These are phyloP conservation scores for Xylariaceae sp. DNA, from an alignment of 2,329 filamentous ascomycete genomes.

Conservation along the genomic window DNA sequence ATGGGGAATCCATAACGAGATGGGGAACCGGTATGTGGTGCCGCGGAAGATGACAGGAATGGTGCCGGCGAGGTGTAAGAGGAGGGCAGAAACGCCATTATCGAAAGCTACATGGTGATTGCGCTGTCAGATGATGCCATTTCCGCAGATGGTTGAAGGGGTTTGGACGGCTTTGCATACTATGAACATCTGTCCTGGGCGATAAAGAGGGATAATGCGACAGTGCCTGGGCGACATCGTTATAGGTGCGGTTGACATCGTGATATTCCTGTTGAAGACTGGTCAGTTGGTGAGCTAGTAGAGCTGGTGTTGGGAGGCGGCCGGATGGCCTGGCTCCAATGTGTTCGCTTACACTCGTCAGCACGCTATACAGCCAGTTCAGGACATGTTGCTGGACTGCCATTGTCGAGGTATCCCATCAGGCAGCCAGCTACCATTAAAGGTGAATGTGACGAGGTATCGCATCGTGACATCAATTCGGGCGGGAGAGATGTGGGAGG, in stretches of 20 bases:
- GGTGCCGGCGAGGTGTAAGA: conserved; percentile 82
- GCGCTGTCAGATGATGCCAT: neutral
- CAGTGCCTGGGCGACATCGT: conserved; percentile 80
- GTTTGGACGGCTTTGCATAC: too few species aligned
- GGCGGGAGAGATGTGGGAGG: neutral
- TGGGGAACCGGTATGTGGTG: conserved; percentile 82
- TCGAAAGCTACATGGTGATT: conserved; percentile 64
- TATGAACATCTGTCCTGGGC: conserved; percentile 91
- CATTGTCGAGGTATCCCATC: conserved; percentile 36
- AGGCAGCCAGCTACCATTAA: conserved; percentile 15
- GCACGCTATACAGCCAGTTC: conserved; percentile 91
- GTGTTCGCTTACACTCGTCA: conserved; percentile 62
- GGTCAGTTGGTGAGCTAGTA: neutral
- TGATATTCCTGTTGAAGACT: conserved; percentile 69
- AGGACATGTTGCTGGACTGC: conserved; percentile 84
- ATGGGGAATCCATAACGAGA: conserved; percentile 91
- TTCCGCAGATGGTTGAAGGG: too few species aligned
- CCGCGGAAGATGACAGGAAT: conserved; percentile 89
- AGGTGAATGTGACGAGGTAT: conserved; percentile 1
- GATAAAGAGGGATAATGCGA: conserved; percentile 74
- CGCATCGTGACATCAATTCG: conserved; percentile 8
- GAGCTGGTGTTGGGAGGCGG: neutral
- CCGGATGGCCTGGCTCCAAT: conserved; percentile 6
- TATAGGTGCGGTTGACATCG: conserved; percentile 89
- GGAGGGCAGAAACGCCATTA: conserved; percentile 78